A percentile compares a stretch with the other conserved stretches of the same genome.
These are phyloP conservation scores for Fragaria nilgerrensis DNA, from an alignment of 306 rosid genomes.

Conservation along the genomic window DNA sequence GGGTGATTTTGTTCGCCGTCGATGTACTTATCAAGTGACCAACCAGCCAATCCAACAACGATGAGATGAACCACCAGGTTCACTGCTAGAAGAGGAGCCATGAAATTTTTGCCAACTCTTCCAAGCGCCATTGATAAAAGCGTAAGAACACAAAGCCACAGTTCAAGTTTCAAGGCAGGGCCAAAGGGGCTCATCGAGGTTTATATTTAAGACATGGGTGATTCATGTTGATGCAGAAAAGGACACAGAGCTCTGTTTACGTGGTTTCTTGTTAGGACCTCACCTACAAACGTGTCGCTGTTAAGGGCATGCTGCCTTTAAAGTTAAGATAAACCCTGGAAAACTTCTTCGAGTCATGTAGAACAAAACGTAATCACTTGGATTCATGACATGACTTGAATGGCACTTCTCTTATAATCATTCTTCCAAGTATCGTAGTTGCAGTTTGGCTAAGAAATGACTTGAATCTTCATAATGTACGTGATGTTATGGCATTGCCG, in stretches of 20 bases:
- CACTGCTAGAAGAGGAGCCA: conserved; percentile 36
- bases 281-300: conserved; percentile 11
- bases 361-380: not conserved
- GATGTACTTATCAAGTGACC: conserved; percentile 47
- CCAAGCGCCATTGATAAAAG: conserved; percentile 25
- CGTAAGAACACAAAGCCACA: not conserved
- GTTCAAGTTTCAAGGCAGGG: not conserved
- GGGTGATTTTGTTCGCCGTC: conserved; percentile 40
- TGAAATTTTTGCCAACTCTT: conserved; percentile 26
- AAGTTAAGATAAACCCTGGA: conserved; percentile 12
- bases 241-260: not conserved
- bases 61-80: conserved; percentile 36
- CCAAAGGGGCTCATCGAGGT: not conserved
- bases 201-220: not conserved
- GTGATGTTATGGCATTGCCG: not conserved
- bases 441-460: no score
- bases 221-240: conserved; percentile 13
- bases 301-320: conserved; percentile 4
- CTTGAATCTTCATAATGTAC: no score
- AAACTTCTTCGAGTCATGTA: not conserved
- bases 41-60: conserved; percentile 40
- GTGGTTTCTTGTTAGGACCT: conserved; percentile 21
- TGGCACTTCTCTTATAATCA: no score
- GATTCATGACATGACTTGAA: not conserved
- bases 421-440: no score